Evolutionary conservation across 2,329 filamentous ascomycete species (phyloP).

Genomic region (Phaeophleospora eucalypticola): DNA sequence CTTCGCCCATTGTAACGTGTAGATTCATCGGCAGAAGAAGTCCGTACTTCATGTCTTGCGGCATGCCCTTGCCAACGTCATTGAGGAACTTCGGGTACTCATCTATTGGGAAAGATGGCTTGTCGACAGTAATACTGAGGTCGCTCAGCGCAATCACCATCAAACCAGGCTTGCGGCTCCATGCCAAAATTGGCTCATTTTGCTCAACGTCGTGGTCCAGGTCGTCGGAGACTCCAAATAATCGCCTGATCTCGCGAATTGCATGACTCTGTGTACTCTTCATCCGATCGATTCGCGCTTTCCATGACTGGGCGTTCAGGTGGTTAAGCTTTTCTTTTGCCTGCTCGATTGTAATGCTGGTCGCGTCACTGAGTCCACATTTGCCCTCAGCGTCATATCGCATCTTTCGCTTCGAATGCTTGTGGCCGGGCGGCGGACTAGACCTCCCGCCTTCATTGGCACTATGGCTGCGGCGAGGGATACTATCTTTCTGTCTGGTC

Average conservation of each 20-base stretch:
- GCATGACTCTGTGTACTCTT: slow-evolving; percentile 64
- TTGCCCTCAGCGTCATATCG: slow-evolving; percentile 77
- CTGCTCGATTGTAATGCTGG: slow-evolving; percentile 70
- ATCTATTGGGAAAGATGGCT: slow-evolving; percentile 81
- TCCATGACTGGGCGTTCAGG: slow-evolving; percentile 89
- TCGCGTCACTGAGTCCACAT: slow-evolving; percentile 65
- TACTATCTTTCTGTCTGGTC: slow-evolving; percentile 25
- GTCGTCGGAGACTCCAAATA: slow-evolving; percentile 79
- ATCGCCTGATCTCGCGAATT: slow-evolving; percentile 72
- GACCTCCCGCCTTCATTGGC: slow-evolving; percentile 19
- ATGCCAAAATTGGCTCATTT: slow-evolving; percentile 76
- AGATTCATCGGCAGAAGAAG: slow-evolving; percentile 87
- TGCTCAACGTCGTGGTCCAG: slow-evolving; percentile 78
- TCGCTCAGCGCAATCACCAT: slow-evolving; percentile 79
- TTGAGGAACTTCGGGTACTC: slow-evolving; percentile 82
- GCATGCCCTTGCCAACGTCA: slow-evolving; percentile 93
- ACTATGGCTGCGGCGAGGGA: slow-evolving; percentile 40
- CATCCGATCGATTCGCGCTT: slow-evolving; percentile 76
- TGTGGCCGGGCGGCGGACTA: slow-evolving; percentile 19
- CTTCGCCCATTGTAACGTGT: slow-evolving; percentile 85
- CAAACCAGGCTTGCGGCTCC: slow-evolving; percentile 78
- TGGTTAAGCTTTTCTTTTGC: slow-evolving; percentile 71
- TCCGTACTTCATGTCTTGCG: slow-evolving; percentile 82
- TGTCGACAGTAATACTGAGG: slow-evolving; percentile 79
- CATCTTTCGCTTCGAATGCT: slow-evolving; percentile 39